Conservation (phyloP, 2,329 filamentous ascomycete species). For the Daldinia eschscholtzii region DNA sequence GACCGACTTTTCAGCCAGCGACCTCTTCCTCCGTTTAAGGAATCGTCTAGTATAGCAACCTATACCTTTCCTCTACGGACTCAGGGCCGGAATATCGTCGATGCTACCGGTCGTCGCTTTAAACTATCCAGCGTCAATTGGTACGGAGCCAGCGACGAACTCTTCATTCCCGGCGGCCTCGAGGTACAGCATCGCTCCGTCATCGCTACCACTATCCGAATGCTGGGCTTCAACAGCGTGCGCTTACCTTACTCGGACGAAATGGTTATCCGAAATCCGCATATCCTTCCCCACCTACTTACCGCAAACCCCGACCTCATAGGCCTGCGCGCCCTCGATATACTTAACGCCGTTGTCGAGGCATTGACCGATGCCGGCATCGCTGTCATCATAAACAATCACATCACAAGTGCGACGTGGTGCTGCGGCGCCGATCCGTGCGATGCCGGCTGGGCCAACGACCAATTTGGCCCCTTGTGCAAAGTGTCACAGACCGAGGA, state of each 20-base stretch:
- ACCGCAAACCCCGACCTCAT: constrained; percentile 71
- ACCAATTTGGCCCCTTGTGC: constrained; percentile 71
- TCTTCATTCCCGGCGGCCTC: constrained; percentile 73
- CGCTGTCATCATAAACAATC: constrained; percentile 76
- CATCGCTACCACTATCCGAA: constrained; percentile 71
- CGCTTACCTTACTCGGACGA: constrained; percentile 77
- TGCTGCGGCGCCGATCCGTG: constrained; percentile 77
- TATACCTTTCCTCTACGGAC: constrained; percentile 71
- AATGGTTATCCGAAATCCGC: constrained; percentile 71
- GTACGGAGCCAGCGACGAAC: constrained; percentile 77
- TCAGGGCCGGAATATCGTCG: constrained; percentile 70
- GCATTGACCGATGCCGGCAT: constrained; percentile 72
- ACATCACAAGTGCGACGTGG: constrained; percentile 77
- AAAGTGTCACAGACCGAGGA: constrained; percentile 73
- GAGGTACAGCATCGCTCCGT: constrained; percentile 71
- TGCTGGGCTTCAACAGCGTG: constrained; percentile 77
- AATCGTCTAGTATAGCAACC: constrained; percentile 58
- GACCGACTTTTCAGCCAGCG: constrained; percentile 62
- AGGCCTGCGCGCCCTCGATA: constrained; percentile 68
- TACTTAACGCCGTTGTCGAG: constrained; percentile 70
- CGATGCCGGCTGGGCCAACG: constrained; percentile 75
- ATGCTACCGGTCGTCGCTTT: constrained; percentile 67
- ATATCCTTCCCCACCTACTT: constrained; percentile 64
- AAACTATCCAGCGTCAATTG: constrained; percentile 76
- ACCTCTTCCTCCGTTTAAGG: constrained; percentile 61